These are phyloP conservation scores for Akanthomyces dipterigenus DNA, from an alignment of 2,329 filamentous ascomycete genomes.

Conservation along the genomic window DNA sequence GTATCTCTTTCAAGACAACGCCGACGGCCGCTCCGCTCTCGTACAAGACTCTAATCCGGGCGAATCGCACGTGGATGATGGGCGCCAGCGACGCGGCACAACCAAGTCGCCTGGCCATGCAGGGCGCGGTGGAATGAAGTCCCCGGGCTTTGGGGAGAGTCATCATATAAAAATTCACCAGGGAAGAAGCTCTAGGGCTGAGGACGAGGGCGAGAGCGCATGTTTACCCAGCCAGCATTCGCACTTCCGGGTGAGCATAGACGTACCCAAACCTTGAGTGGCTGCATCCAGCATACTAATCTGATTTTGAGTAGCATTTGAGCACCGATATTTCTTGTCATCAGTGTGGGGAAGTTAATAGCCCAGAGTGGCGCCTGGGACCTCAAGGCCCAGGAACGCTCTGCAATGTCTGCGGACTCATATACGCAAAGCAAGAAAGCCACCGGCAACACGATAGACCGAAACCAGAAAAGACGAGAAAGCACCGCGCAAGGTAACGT, in stretches of 20 bases:
- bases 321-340: constrained; percentile 11
- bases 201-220: background rate
- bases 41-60: background rate
- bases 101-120: background rate
- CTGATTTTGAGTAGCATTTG: background rate
- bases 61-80: background rate
- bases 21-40: constrained; percentile 9
- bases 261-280: background rate
- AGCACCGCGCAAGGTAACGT: background rate
- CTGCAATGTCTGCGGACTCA: constrained; percentile 13
- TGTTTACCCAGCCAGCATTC: background rate
- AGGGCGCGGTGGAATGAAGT: background rate
- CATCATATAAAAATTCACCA: background rate
- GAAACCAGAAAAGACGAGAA: background rate
- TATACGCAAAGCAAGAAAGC: constrained; percentile 12
- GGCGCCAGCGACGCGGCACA: background rate
- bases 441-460: background rate
- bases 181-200: background rate
- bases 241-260: background rate
- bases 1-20: constrained; percentile 3
- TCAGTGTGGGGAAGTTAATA: constrained; percentile 6
- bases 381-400: constrained; percentile 12
- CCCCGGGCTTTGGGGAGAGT: background rate
- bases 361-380: constrained; percentile 12
- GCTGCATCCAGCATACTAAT: background rate